Conservation (phyloP, 2,329 filamentous ascomycete species). For the Alternaria sp. region DNA sequence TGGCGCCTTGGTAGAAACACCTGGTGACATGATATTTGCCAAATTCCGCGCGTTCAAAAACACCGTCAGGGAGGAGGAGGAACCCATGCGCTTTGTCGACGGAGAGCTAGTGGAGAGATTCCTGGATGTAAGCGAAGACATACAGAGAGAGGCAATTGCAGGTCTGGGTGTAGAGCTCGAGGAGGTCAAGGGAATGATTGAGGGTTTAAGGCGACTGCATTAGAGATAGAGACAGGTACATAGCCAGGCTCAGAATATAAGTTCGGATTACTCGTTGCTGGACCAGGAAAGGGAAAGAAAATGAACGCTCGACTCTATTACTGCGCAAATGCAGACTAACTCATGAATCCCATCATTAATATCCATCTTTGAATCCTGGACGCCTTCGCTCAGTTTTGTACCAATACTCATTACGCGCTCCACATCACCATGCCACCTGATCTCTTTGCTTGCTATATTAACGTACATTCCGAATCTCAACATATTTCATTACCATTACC, state of each 20-base stretch:
- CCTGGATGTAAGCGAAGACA: slow-evolving; percentile 70
- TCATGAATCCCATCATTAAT: neutral
- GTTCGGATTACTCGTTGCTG: neutral
- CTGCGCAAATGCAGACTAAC: neutral
- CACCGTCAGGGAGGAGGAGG: slow-evolving; percentile 72
- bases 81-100: slow-evolving; percentile 88
- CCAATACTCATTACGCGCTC: neutral
- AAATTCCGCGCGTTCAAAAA: slow-evolving; percentile 85
- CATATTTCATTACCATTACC: too few species aligned
- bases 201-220: slow-evolving; percentile 61
- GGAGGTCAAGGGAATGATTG: slow-evolving; percentile 67
- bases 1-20: slow-evolving; percentile 69
- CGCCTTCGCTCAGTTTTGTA: neutral
- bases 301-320: neutral
- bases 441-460: neutral
- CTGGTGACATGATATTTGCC: slow-evolving; percentile 79
- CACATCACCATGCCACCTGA: neutral
- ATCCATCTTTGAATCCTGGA: neutral
- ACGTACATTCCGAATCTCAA: neutral
- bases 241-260: neutral
- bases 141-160: slow-evolving; percentile 63
- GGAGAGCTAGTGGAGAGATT: slow-evolving; percentile 90
- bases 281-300: neutral
- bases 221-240: slow-evolving; percentile 15
- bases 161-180: slow-evolving; percentile 65